Base-by-base conservation (phyloP, 2,329 filamentous ascomycete genomes). In the Cercospora sp. region DNA sequence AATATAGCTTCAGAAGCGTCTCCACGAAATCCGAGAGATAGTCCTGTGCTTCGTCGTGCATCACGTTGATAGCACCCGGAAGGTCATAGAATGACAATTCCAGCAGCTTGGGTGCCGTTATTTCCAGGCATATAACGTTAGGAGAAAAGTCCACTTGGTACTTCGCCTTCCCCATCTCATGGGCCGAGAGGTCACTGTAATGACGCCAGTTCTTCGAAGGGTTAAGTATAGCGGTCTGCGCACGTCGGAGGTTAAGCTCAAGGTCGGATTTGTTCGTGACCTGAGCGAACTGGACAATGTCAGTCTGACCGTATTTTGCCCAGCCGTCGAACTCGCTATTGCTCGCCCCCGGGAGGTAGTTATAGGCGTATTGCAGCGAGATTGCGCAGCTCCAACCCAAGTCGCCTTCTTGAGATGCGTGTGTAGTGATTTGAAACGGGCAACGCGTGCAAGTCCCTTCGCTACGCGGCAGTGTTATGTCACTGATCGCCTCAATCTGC, bases 51-150 rank as follows among this genome's bases (percentile, higher is more conserved):
- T 64, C 69, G 7, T 88, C 83, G 1, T 88, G 87, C 0, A 89
- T 85, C 7, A 90, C 90, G 20, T 89, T 88, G 69, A 97, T 94
- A 0, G 96, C 88, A 0, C 93, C 93, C 0, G 93, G 93, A 0
- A 97, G 84, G 69, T 97, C 93, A 69, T 92, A 94, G 73, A 97
- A 96, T 0, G 90, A 92, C 0, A 97, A 77, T 5, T 92, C 88
- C 0, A 92, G 90, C 0, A 94, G 84, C 0, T 83, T 84, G 0
- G 91, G 90, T 0, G 90, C 90, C 0, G 88, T 88, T 28, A 97
- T 93, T 63, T 93, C 87, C 0, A 97, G 82, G 0, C 89, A 86
- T 0, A 97, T 89, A 0, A 93, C 85, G 71, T 97, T 97, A 0
- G 93, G 93, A 0, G 90, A 93, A 72, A 96, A 96, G 8, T 91